Base-by-base conservation (phyloP, 2,329 filamentous ascomycete species). In the Neospermospora avenae region DNA sequence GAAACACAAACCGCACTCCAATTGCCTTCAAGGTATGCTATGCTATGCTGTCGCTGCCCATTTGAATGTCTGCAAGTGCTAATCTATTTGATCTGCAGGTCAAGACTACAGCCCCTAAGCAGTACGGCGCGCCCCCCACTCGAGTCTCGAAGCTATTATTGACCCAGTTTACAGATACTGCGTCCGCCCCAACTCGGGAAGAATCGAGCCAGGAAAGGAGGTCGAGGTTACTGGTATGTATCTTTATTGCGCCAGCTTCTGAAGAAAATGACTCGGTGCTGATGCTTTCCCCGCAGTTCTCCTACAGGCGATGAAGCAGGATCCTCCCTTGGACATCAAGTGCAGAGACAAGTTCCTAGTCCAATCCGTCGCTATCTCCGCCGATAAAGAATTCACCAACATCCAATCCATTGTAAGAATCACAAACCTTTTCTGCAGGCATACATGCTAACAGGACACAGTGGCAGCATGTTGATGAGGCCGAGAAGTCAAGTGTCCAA, bases 281-380 rank as follows among this genome's bases (percentile, higher is more conserved):
- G 45, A 68, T 59, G 8, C 14, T 48, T 55, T 61, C 55, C 68
- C 55, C 68, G 48, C 54, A 96, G 95, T 99, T 60, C 87, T 98
- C 39, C 86, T 99, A 44, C 95, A 99, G 79, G 92, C 93, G 24
- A 97, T 99, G 95, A 97, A 96, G 81, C 86, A 91, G 72, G 93
- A 98, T 71, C 93, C 93, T 58, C 84, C 93, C 20, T 76, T 81
- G 60, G 93, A 96, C 74, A 87, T 89, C 64, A 93, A 91, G 76
- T 99, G 95, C 80, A 89, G 91, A 75, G 93, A 98, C 83, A 98
- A 98, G 80, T 98, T 98, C 76, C 84, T 98, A 57, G 93, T 98
- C 37, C 93, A 98, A 77, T 96, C 93, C 25, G 90, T 96, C 52
- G 81, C 86, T 55, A 90, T 97, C 67, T 88, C 88, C 22, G 81